Evolutionary conservation across 2,329 filamentous ascomycete species (phyloP).

Genomic region (Aspergillus brunneoviolaceus): DNA sequence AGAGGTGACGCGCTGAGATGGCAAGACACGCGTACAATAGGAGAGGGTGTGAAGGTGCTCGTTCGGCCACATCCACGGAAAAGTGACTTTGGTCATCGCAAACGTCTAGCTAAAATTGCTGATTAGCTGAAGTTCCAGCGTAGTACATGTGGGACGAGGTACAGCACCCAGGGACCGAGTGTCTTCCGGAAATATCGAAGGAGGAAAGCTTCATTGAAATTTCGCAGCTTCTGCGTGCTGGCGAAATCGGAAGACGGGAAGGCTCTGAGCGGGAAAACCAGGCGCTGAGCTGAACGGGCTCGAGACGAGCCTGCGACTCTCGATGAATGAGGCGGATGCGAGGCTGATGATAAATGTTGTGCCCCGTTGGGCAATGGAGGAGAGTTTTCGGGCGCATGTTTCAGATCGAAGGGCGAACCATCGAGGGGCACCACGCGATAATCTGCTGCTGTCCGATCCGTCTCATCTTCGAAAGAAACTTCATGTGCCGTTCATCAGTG

Average conservation of each 20-base stretch:
- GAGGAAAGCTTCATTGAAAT: conserved; percentile 35
- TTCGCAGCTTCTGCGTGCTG: conserved; percentile 26
- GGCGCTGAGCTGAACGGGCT: conserved; percentile 15
- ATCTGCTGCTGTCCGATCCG: conserved; percentile 35
- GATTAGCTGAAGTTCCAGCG: conserved; percentile 13
- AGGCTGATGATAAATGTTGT: conserved; percentile 21
- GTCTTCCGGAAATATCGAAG: conserved; percentile 35
- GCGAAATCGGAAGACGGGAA: conserved; percentile 20
- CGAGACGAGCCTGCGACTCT: conserved; percentile 6
- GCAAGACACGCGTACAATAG: conserved; percentile 36
- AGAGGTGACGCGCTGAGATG: conserved; percentile 36
- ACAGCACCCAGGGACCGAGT: conserved; percentile 33
- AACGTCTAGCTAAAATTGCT: conserved; percentile 29
- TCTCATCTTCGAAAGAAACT: conserved; percentile 40
- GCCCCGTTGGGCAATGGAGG: conserved; percentile 26
- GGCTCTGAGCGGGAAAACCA: conserved; percentile 20
- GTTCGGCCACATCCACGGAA: conserved; percentile 31
- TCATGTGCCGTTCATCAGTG: conserved; percentile 5
- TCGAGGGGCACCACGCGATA: conserved; percentile 31
- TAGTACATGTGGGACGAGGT: not conserved
- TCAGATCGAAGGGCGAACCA: conserved; percentile 17
- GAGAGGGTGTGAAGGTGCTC: conserved; percentile 31
- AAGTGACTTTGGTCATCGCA: conserved; percentile 34
- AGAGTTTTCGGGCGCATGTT: conserved; percentile 26
- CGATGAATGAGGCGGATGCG: conserved; percentile 15